Base-by-base conservation (phyloP, 768 basidiomycete species). In the Auricularia sp. region DNA sequence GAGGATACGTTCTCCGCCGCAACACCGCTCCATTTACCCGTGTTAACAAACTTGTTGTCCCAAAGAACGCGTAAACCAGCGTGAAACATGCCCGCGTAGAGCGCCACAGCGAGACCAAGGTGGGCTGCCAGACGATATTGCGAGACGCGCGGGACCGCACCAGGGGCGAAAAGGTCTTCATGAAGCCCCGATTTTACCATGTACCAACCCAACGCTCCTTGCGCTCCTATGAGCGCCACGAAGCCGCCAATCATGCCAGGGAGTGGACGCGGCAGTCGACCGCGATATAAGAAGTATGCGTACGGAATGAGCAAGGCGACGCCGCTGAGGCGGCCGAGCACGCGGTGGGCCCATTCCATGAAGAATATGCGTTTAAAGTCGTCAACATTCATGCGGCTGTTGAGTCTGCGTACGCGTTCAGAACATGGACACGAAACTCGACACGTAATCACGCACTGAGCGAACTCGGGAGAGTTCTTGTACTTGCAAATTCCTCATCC, bases 151-250 rank as follows among this genome's bases (percentile, higher is more conserved):
- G 97, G 95, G 6, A 96, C 89, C 11, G 90, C 87, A 16, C 87
- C 88, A 3, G 90, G 90, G 5, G 87, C 82, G 77, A 98, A 81
- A 62, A 91, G 78, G 11, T 89, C 83, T 62, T 91, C 84, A 69
- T 94, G 90, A 11, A 99, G 80, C 1, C 97, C 97, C 12, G 94
- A 98, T 74, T 95, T 90, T 64, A 99, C 97, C 97, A 99, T 99
- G 79, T 98, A 98, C 97, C 97, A 99, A 34, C 97, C 97, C 21
- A 99, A 80, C 21, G 84, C 81, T 58, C 97, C 97, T 75, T 99
- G 94, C 21, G 85, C 87, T 35, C 94, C 97, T 61, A 99, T 88
- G 36, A 98, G 83, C 0, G 86, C 71, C 0, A 87, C 89, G 67
- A 98, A 81, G 2, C 84, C 87, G 14, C 83, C 74, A 29, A 97